phyloP scores from a whole-genome alignment of 2,329 filamentous ascomycete species.

The Fusarium austroafricanum region DNA sequence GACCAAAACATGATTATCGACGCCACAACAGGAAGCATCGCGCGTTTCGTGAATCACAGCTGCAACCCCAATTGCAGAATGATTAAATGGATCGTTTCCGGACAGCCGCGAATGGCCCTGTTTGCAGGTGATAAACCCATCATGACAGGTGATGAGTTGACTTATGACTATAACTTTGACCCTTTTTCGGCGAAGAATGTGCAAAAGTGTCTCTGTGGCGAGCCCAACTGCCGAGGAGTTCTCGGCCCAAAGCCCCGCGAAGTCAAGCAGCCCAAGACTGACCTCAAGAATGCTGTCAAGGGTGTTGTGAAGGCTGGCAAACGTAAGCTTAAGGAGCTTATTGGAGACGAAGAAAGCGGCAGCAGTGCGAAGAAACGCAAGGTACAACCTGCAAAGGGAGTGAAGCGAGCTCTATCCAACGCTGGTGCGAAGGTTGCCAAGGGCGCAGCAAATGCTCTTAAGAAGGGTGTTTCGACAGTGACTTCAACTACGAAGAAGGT shows the following conservation, averaged over 20 bases:
- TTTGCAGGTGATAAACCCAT: slow-evolving; percentile 93
- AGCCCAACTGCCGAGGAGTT: slow-evolving; percentile 72
- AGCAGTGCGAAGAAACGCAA: slow-evolving; percentile 64
- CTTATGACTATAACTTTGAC: slow-evolving; percentile 87
- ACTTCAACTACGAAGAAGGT: slow-evolving; percentile 47
- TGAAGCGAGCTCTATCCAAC: slow-evolving; percentile 51
- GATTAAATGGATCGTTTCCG: slow-evolving; percentile 97
- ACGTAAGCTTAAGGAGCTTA: slow-evolving; percentile 66
- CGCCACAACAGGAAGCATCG: slow-evolving; percentile 93
- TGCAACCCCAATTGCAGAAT: slow-evolving; percentile 97
- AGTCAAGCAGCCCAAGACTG: slow-evolving; percentile 62
- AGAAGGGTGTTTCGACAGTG: slow-evolving; percentile 52
- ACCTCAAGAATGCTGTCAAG: slow-evolving; percentile 54
- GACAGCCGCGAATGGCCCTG: slow-evolving; percentile 94
- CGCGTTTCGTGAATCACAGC: slow-evolving; percentile 97
- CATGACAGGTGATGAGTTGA: slow-evolving; percentile 94
- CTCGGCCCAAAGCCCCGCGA: slow-evolving; percentile 71
- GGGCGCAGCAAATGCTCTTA: slow-evolving; percentile 52
- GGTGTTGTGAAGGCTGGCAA: slow-evolving; percentile 62
- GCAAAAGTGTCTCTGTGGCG: slow-evolving; percentile 73
- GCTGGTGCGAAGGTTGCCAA: slow-evolving; percentile 53
- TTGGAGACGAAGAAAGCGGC: slow-evolving; percentile 55
- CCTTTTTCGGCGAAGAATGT: slow-evolving; percentile 77
- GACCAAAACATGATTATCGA: slow-evolving; percentile 99
- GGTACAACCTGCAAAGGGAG: slow-evolving; percentile 49